phyloP scores from a whole-genome alignment of 768 basidiomycete species.

The Cystobasidium ongulense region DNA sequence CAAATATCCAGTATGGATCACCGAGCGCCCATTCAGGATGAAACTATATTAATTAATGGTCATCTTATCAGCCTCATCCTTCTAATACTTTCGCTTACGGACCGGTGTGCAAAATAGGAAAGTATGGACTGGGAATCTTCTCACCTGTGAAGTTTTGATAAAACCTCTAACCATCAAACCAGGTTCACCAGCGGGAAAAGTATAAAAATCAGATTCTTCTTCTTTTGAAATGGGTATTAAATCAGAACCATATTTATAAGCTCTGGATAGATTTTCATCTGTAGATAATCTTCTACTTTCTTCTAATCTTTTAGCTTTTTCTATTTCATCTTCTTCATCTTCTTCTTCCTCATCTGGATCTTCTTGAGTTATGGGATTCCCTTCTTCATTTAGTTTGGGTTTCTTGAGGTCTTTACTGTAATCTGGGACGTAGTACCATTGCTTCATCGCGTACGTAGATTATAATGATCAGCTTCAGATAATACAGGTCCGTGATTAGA shows the following conservation, averaged over 20 bases:
- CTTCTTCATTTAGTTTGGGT: background rate
- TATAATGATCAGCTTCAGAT: background rate
- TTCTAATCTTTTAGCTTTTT: constrained; percentile 17
- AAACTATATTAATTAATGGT: background rate
- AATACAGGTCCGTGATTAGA: background rate
- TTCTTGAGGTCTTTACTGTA: constrained; percentile 7
- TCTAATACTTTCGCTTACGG: background rate
- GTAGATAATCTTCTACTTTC: constrained; percentile 4
- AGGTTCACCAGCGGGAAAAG: constrained; percentile 11
- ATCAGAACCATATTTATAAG: constrained; percentile 29
- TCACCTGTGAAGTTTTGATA: constrained; percentile 10
- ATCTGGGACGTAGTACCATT: constrained; percentile 7
- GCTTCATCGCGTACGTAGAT: background rate
- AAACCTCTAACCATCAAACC: constrained; percentile 16
- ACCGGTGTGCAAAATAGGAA: background rate
- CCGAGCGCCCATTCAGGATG: constrained; percentile 25
- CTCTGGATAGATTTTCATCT: constrained; percentile 14
- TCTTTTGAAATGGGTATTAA: constrained; percentile 25
- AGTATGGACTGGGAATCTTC: background rate
- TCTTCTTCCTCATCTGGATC: constrained; percentile 8
- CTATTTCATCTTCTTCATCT: constrained; percentile 7
- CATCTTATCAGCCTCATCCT: background rate
- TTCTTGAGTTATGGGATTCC: background rate
- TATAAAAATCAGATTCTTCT: constrained; percentile 1
- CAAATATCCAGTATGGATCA: constrained; percentile 28